Percentiles rank a stretch among this genome's conserved stretches.
These are phyloP conservation scores for Meyerozyma guilliermondii DNA, from an alignment of 1,139 yeast species.

Conservation along the genomic window DNA sequence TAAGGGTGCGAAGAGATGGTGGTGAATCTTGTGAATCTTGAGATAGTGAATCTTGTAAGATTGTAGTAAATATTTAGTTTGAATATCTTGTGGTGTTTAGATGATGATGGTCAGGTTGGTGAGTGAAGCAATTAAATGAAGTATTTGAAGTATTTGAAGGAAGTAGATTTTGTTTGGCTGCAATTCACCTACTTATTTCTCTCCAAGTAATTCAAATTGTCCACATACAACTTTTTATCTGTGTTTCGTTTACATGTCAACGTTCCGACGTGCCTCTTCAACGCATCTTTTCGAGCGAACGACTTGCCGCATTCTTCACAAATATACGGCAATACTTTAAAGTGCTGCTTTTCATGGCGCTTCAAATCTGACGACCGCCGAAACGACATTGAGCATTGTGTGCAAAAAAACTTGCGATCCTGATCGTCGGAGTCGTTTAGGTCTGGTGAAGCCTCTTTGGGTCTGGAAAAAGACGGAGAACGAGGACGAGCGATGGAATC, in stretches of 20 bases:
- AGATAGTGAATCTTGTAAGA: too few relatives aligned
- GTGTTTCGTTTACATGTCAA: constrained; percentile 66
- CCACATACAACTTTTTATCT: constrained; percentile 40
- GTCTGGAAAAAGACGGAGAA: constrained; percentile 6
- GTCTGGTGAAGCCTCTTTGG: constrained; percentile 4
- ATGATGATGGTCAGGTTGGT: too few relatives aligned
- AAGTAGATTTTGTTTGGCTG: too few relatives aligned
- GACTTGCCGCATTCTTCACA: constrained; percentile 76
- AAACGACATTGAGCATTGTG: constrained; percentile 51
- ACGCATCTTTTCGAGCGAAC: constrained; percentile 76
- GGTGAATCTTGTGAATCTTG: too few relatives aligned
- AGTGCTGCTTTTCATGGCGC: constrained; percentile 59
- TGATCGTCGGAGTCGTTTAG: constrained; percentile 9
- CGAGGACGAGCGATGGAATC: too few relatives aligned
- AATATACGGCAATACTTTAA: constrained; percentile 58
- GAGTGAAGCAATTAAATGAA: too few relatives aligned
- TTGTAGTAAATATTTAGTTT: too few relatives aligned
- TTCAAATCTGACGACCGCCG: constrained; percentile 60
- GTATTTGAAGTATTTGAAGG: too few relatives aligned
- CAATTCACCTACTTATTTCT: constrained; percentile 1
- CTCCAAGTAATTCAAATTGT: constrained; percentile 28
- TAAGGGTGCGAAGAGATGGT: background rate
- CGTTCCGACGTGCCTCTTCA: constrained; percentile 68
- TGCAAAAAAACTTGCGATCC: constrained; percentile 38
- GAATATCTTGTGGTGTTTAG: too few relatives aligned